Conservation (phyloP, 257 asterid species). For the Ballota nigra region DNA sequence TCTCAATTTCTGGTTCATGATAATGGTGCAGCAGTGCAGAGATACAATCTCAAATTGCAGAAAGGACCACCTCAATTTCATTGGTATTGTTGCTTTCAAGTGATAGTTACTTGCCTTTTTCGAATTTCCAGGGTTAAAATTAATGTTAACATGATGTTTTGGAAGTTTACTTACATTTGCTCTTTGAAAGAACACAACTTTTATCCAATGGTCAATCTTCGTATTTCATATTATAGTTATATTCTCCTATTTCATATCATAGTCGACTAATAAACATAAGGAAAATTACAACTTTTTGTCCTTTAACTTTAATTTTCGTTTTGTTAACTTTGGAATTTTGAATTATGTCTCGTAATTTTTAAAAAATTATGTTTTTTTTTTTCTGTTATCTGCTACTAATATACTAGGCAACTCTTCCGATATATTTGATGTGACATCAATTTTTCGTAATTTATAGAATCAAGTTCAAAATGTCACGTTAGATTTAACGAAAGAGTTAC, state of each 20-base stretch:
- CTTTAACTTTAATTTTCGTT: too few species aligned
- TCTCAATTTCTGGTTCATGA: constrained; percentile 34
- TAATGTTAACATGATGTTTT: background rate
- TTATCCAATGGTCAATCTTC: background rate
- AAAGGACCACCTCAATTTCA: constrained; percentile 33
- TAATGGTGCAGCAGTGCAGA: constrained; percentile 26
- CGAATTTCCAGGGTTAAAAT: constrained; percentile 3
- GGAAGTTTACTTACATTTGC: background rate
- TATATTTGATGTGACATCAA: too few species aligned
- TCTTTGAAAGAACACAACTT: background rate
- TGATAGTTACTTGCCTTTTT: constrained; percentile 9
- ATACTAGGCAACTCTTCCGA: too few species aligned
- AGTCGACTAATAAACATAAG: too few species aligned
- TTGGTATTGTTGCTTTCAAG: constrained; percentile 29
- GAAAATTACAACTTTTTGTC: too few species aligned
- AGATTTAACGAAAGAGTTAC: too few species aligned
- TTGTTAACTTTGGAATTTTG: too few species aligned
- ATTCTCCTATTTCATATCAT: background rate
- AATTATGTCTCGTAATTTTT: too few species aligned
- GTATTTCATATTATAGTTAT: background rate
- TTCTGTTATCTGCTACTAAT: too few species aligned
- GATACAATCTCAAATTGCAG: constrained; percentile 26
- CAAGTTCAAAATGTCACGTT: too few species aligned
- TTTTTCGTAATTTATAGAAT: too few species aligned
- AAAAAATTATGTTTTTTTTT: too few species aligned